phyloP scores from a whole-genome alignment of 2,329 filamentous ascomycete species.

The Tothia fuscella region DNA sequence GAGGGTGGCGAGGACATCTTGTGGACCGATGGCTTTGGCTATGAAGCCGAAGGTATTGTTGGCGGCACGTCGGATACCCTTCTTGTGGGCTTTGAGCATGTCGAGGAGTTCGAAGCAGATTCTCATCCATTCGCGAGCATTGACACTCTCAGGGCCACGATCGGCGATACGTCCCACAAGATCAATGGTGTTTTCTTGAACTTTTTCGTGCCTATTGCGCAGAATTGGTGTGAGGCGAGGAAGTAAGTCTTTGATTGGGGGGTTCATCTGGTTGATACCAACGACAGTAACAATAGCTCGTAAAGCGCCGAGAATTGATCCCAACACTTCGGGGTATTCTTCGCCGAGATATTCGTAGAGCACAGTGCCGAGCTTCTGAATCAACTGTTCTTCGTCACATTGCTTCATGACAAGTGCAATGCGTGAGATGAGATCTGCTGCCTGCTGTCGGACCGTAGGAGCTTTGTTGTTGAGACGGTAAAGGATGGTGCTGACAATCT shows the following conservation, averaged over 20 bases:
- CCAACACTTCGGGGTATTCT: conserved; percentile 94
- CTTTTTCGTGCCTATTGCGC: conserved; percentile 96
- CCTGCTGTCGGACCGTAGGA: conserved; percentile 89
- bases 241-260: conserved; percentile 89
- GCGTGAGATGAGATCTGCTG: conserved; percentile 88
- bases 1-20: conserved; percentile 81
- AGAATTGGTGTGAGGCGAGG: conserved; percentile 95
- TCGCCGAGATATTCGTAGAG: conserved; percentile 97
- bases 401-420: conserved; percentile 99
- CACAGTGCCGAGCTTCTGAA: conserved; percentile 89
- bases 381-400: conserved; percentile 87
- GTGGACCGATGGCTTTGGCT: conserved; percentile 94
- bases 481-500: conserved; percentile 93
- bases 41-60: conserved; percentile 99
- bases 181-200: conserved; percentile 98
- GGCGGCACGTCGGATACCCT: conserved; percentile 92
- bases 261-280: conserved; percentile 96
- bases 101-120: conserved; percentile 98
- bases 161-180: conserved; percentile 96
- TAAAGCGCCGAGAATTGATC: conserved; percentile 88
- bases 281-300: conserved; percentile 96
- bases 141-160: conserved; percentile 89
- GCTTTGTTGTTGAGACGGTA: conserved; percentile 98
- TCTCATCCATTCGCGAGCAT: conserved; percentile 97
- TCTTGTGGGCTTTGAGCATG: conserved; percentile 99